Evolutionary conservation across 2,329 filamentous ascomycete species (phyloP), one percentile per base, ranked within the genome.

Genomic region (Aspergillus fumigatus): DNA sequence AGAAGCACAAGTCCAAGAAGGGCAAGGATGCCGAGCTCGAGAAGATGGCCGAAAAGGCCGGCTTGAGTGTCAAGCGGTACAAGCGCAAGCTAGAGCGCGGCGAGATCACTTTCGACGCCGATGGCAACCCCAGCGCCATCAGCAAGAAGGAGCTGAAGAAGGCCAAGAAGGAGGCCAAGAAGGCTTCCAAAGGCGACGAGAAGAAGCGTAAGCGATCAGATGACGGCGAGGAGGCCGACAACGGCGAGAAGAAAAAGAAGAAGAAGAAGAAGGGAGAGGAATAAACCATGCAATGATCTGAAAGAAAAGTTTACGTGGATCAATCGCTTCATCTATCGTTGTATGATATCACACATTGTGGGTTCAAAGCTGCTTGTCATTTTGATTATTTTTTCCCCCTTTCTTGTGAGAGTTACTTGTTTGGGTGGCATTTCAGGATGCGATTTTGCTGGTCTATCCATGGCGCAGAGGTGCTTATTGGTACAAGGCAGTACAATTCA

Each of bases 121-220:
- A 88, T 59, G 88, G 88, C 56, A 86, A 81, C 52, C 85, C 88
- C 43, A 80, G 84, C 64, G 79, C 89, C 3, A 75, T 86, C 66
- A 89, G 85, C 79, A 90, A 90, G 81, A 90, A 90, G 78, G 86
- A 89, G 49, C 73, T 88, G 67, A 90, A 90, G 82, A 88, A 89
- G 79, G 77, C 82, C 57, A 85, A 83, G 76, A 88, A 88, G 77
- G 84, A 80, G 60, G 78, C 76, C 43, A 81, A 84, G 70, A 83
- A 85, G 67, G 80, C 78, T 17, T 74, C 75, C 50, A 76, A 78
- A 54, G 79, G 82, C 2, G 82, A 82, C 66, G 83, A 82, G 74
- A 90, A 90, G 83, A 90, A 90, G 83, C 83, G 87, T 72, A 89
- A 89, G 78, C 80, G 77, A 53, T 73, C 75, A 55, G 80, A 76